Evolutionary conservation across 2,329 filamentous ascomycete species (phyloP), one percentile per base, ranked within the genome.

Genomic region (Pseudocercospora ulei): DNA sequence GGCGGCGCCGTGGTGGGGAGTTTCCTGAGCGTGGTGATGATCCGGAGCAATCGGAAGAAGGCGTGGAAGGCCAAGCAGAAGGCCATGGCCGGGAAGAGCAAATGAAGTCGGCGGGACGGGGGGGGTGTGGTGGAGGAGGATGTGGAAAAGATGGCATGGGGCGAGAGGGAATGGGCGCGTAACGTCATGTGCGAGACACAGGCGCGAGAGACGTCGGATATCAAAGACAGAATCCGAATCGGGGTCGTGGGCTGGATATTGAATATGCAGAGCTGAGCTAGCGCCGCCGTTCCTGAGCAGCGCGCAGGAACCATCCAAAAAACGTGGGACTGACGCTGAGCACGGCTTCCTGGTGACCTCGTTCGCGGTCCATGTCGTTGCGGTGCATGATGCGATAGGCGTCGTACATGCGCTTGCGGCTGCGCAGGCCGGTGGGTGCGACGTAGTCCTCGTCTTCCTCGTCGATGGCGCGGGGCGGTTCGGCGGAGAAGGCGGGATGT

Each of bases 41-140:
- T 98, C 68, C 78, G 84, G 63, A 96, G 88, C 73, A 95, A 95
- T 72, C 75, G 82, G 63, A 96, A 96, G 77, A 95, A 90, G 76
- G 85, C 85, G 3, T 79, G 85, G 53, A 98, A 96, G 75, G 87
- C 86, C 66, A 80, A 82, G 41, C 80, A 81, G 72, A 93, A 94
- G 45, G 41, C 45, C 23, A 30, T 38, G 13, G 43, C 43, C 38
- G 42, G 51, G 78, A 90, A 92, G 78, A 76, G 79, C 44, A 84
- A 71, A 69, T 57, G 53, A 43, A 39, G 19, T 25, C 8, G 26
- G 23, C 11, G 14, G n/a, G n/a, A n/a, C n/a, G n/a, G n/a, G n/a
- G n/a, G n/a, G n/a, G n/a, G n/a, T n/a, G n/a, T n/a, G n/a, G n/a
- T n/a, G n/a, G n/a, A n/a, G n/a, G n/a, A n/a, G n/a, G n/a, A n/a